A percentile compares a stretch with the other conserved stretches of the same genome.
These are phyloP conservation scores for Dendrocalamus sinicus DNA, from an alignment of 176 grass and related monocot genomes.

Conservation along the genomic window DNA sequence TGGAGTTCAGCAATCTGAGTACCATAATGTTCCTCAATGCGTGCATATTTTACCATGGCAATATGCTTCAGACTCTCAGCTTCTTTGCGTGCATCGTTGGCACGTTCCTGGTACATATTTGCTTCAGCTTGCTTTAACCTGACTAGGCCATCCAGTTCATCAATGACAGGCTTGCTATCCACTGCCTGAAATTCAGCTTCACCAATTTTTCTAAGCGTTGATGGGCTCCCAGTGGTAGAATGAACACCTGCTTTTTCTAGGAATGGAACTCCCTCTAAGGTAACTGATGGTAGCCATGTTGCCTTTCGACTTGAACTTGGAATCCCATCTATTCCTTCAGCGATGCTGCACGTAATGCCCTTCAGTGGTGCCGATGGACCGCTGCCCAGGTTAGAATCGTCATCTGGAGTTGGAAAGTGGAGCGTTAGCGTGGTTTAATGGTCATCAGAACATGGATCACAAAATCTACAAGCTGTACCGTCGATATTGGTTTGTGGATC, in stretches of 20 bases:
- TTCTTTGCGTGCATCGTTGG: constrained; percentile 79
- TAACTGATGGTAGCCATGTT: constrained; percentile 52
- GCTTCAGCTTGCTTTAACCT: constrained; percentile 93
- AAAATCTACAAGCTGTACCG: constrained; percentile 15
- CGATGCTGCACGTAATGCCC: constrained; percentile 54
- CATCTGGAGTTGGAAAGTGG: constrained; percentile 60
- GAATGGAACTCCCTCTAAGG: constrained; percentile 56
- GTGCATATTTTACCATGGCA: constrained; percentile 58
- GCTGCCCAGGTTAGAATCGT: constrained; percentile 45
- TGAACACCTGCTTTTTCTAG: constrained; percentile 48
- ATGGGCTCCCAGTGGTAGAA: constrained; percentile 49
- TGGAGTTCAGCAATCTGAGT: constrained; percentile 55
- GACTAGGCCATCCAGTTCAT: constrained; percentile 81
- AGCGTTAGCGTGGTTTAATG: constrained; percentile 18
- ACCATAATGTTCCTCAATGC: constrained; percentile 74
- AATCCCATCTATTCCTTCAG: constrained; percentile 55
- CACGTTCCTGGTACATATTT: constrained; percentile 89
- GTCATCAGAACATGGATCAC: constrained; percentile 10
- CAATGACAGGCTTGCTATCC: constrained; percentile 64
- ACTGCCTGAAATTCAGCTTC: constrained; percentile 52
- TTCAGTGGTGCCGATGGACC: constrained; percentile 54
- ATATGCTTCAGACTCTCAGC: constrained; percentile 61
- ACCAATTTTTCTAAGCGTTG: constrained; percentile 36
- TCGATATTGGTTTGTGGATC: background rate
- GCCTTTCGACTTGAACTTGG: constrained; percentile 58